Conservation (phyloP, 192 early-diverging fungal species). For the Endogone sp. region DNA sequence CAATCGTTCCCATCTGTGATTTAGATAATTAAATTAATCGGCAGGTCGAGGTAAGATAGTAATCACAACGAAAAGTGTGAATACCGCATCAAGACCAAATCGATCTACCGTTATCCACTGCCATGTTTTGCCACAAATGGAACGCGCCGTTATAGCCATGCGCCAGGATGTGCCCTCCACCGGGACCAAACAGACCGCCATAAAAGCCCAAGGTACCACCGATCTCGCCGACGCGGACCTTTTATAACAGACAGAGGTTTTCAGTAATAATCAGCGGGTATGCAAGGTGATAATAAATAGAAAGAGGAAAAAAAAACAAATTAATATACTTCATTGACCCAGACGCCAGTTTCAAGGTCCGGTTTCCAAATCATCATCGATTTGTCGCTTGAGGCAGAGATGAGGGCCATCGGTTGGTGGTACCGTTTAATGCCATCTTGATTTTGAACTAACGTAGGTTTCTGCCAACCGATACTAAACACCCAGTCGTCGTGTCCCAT, state of each 20-base stretch:
- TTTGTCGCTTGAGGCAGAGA: constrained; percentile 90
- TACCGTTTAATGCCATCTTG: constrained; percentile 19
- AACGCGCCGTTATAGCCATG: constrained; percentile 83
- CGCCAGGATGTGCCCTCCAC: constrained; percentile 62
- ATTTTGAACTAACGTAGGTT: constrained; percentile 31
- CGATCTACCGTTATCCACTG: constrained; percentile 27
- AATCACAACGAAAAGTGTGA: neutral
- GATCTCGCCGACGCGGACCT: constrained; percentile 84
- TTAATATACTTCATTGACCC: constrained; percentile 62
- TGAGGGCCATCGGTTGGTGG: constrained; percentile 63
- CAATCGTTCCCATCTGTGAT: constrained; percentile 48
- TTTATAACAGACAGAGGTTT: constrained; percentile 9
- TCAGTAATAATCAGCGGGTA: constrained; percentile 6
- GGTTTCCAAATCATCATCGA: constrained; percentile 89
- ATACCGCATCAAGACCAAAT: too few species aligned
- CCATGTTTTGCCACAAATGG: constrained; percentile 70
- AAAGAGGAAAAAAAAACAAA: neutral
- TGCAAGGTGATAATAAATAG: neutral
- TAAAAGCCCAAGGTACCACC: constrained; percentile 84
- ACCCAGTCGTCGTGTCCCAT: constrained; percentile 98
- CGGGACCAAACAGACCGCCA: constrained; percentile 66
- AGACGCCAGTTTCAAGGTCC: constrained; percentile 72
- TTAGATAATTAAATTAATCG: neutral
- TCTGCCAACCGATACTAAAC: constrained; percentile 77
- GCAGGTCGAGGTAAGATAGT: constrained; percentile 1